Evolutionary conservation across 768 basidiomycete genomes (phyloP), one percentile per base, ranked within the genome.

Genomic region (Podaxis sp.): DNA sequence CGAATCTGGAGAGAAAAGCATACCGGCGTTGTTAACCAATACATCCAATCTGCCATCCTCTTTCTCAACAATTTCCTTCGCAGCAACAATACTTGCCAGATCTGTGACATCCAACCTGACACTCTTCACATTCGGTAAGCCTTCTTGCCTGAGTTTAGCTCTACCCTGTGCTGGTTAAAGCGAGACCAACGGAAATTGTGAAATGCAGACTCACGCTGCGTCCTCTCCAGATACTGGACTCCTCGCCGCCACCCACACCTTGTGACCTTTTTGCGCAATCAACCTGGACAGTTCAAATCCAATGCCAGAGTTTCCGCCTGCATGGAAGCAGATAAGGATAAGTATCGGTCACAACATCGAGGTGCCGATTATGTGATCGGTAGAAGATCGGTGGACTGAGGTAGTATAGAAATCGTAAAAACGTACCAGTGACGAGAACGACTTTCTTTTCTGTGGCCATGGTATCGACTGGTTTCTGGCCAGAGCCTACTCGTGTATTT

Each of bases 21-120:
- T 67, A 67, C 77, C 79, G 25, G 78, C 79, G 53, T 79, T 80
- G 67, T 80, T 80, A 42, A 81, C 76, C 36, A 81, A 72, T 4
- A 78, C 74, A 64, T 81, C 77, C 40, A 81, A 70, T 11, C 68
- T 71, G 0, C 79, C 79, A 59, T 78, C 77, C 1, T 65, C 70
- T 10, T 71, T 69, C 57, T 77, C 72, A 47, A 81, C 76, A 18
- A 59, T 62, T 0, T 72, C 68, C 47, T 69, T 73, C 0, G 79
- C 77, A 13, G 73, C 69, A 11, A 66, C 55, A 38, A 79, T 71
- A 4, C 76, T 72, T 0, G 68, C 63, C 25, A 67, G 18, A 36
- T 76, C 70, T 3, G 74, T 77, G 28, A 80, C 69, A 61, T 81
- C 80, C 25, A 82, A 65, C 44, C 73, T 71, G 40, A 80, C 70